Evolutionary conservation across 176 grass and related monocot genomes (phyloP), one percentile per base, ranked within the genome.

Genomic region (Oryza meyeriana): DNA sequence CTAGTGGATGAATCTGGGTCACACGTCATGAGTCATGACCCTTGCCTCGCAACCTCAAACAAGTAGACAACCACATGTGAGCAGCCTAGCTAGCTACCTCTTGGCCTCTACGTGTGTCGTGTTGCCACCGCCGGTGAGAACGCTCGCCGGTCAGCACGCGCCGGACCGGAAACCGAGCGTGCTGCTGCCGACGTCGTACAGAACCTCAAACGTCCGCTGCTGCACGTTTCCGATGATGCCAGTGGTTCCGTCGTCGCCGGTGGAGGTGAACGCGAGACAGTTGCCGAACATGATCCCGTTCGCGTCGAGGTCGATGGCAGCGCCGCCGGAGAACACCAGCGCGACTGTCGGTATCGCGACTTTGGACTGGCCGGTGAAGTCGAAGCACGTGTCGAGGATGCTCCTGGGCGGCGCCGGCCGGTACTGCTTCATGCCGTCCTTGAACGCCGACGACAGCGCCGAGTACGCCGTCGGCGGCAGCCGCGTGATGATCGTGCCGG

Each of bases 221-320:
- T 98, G 95, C 71, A 98, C 89, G 69, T 98, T 98, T 25, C 92
- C 95, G 17, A 94, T 71, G 73, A 98, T 84, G 61, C 85, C 81
- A 3, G 52, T 6, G 58, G 81, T 85, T 13, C 40, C 36, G 61
- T 85, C 82, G 35, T 84, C 78, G 18, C 13, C 33, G 4, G 88
- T 93, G 38, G 31, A 84, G 1, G 88, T 76, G 69, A 98, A 98
- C 12, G 95, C 92, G 31, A 98, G 92, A 86, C 95, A 98, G 80
- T 38, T 88, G 41, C 77, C 78, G 13, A 85, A 34, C 1, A 98
- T 77, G 31, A 91, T 89, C 50, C 95, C 95, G 41, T 27, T 68
- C 6, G 10, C 18, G 22, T 91, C 91, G 14, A 97, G 82, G 47
- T 86, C n/a, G 16, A 86, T 66, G 11, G 39, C 65, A 0, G 65